Base-by-base conservation (phyloP, 2,329 filamentous ascomycete genomes). In the Penicillium sp. region DNA sequence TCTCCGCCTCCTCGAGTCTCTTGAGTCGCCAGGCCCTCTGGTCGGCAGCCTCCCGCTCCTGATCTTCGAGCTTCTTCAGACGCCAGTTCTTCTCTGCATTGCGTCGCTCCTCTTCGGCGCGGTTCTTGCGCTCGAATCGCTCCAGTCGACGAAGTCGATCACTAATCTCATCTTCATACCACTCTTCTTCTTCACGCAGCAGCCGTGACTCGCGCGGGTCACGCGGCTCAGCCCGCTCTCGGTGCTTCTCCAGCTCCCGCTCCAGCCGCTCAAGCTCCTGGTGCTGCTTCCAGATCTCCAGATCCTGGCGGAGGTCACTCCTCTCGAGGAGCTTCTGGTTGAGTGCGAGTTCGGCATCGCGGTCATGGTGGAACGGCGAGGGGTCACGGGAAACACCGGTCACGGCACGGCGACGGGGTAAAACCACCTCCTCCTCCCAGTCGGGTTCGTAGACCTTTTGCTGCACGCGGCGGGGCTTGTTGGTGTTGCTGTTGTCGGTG, bases 131-230 rank as follows among this genome's bases (percentile, higher is more conserved):
- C 70, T 74, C 77, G 62, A 67, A 75, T 63, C 63, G 62, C 47
- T 76, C 70, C 22, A 75, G 68, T 36, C 69, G 67, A 39, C 72
- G 75, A 52, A 77, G 69, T 50, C 76, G 75, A 46, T 76, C 73
- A 54, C 69, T 71, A 47, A 74, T 71, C 60, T 76, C 75, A 18
- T 75, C 70, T 74, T 80, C 64, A 71, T 78, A 65, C 71, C 74
- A 65, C 59, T 80, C 76, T 13, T 82, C 79, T 55, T 79, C 75
- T 51, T 79, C 66, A 39, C 65, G 71, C 22, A 72, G 61, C 44
- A 71, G 57, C 24, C 72, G 71, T 35, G 64, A 56, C 11, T 73
- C 69, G 14, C 66, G 63, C 14, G 65, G 56, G 35, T 73, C 68
- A 3, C 61, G 64, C 5, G 63, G 40, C 27, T 70, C 66, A 5